Conservation (phyloP, 331 rosid species). For the Malus hybrid region DNA sequence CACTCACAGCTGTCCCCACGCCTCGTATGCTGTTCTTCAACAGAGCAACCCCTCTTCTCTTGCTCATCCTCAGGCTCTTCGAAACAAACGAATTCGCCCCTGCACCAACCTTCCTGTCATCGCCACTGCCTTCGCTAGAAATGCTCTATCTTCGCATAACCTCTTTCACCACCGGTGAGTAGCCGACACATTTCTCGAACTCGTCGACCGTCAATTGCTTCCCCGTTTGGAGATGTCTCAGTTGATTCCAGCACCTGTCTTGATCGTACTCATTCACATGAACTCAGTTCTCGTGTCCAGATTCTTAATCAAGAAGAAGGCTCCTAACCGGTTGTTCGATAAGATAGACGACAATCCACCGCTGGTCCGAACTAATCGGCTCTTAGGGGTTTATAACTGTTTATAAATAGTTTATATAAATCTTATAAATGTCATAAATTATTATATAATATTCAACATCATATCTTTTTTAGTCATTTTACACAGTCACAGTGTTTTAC, state of each 20-base stretch:
- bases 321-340: slow-evolving; percentile 26
- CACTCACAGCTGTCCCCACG: slow-evolving; percentile 46
- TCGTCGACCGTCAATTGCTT: slow-evolving; percentile 78
- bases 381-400: not conserved
- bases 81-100: slow-evolving; percentile 24
- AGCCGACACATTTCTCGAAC: slow-evolving; percentile 64
- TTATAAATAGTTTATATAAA: too few relatives aligned
- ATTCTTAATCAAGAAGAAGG: slow-evolving; percentile 67
- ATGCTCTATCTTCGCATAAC: slow-evolving; percentile 53
- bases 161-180: slow-evolving; percentile 58
- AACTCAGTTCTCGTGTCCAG: slow-evolving; percentile 82
- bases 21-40: slow-evolving; percentile 63
- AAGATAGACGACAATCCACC: slow-evolving; percentile 5
- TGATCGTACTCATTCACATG: slow-evolving; percentile 60
- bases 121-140: not conserved
- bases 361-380: not conserved
- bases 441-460: too few relatives aligned
- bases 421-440: too few relatives aligned
- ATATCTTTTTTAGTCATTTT: too few relatives aligned
- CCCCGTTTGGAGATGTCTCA: slow-evolving; percentile 20
- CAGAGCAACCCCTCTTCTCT: slow-evolving; percentile 60
- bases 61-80: slow-evolving; percentile 64
- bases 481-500: too few relatives aligned
- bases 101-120: slow-evolving; percentile 23
- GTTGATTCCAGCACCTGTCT: slow-evolving; percentile 74